phyloP scores from a whole-genome alignment of 257 asterid species.

The Gentiana dahurica region DNA sequence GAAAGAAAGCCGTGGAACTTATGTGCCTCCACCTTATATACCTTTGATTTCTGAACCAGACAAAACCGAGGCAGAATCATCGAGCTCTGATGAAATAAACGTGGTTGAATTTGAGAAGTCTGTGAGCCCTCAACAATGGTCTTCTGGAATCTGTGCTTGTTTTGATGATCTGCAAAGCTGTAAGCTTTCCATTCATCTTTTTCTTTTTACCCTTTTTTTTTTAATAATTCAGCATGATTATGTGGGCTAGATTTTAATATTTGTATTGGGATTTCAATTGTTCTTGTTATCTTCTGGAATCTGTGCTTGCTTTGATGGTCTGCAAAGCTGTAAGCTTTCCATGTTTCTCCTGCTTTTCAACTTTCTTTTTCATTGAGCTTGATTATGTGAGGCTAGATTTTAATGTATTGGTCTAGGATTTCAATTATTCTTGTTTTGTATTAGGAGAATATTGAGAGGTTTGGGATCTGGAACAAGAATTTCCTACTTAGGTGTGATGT shows the following conservation, averaged over 20 bases:
- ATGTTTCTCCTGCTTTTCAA: conserved; percentile 37
- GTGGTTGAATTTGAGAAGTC: conserved; percentile 8
- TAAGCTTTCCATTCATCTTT: conserved; percentile 24
- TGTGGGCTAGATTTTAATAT: no score
- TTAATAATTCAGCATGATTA: conserved; percentile 3
- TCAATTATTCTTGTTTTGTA: no score
- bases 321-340: conserved; percentile 77
- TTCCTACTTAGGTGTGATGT: no score
- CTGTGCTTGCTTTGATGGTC: conserved; percentile 93
- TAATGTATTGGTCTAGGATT: neutral
- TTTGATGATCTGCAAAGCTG: conserved; percentile 94
- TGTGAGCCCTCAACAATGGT: conserved; percentile 55
- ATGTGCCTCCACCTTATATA: conserved; percentile 73
- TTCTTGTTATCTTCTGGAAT: conserved; percentile 53
- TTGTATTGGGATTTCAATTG: no score
- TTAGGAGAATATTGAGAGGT: no score
- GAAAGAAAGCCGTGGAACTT: conserved; percentile 40
- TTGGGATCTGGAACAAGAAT: no score
- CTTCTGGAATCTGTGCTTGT: conserved; percentile 97
- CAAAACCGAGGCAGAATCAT: conserved; percentile 23
- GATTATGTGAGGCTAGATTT: neutral
- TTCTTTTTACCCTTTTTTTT: conserved; percentile 45
- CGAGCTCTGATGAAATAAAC: conserved; percentile 17
- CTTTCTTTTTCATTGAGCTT: neutral
- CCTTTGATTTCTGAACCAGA: conserved; percentile 54